Conservation (phyloP, 2,329 filamentous ascomycete species). For the Fusarium sp. region DNA sequence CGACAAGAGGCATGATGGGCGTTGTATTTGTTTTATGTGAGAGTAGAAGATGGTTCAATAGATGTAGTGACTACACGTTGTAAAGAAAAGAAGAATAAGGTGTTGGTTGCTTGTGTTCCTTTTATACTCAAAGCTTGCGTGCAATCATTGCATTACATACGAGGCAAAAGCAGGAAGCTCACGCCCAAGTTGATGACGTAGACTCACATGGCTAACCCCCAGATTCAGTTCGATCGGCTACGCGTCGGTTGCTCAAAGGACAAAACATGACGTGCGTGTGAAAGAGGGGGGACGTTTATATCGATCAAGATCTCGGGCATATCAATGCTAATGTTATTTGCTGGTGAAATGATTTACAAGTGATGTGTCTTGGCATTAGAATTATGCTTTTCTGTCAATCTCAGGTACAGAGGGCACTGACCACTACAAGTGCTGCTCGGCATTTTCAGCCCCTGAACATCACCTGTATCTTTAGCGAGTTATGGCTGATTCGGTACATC, state of each 20-base stretch:
- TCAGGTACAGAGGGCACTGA: slow-evolving; percentile 25
- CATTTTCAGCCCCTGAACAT: slow-evolving; percentile 17
- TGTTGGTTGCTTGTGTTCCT: background rate
- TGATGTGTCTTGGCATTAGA: slow-evolving; percentile 20
- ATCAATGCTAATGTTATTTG: background rate
- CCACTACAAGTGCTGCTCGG: slow-evolving; percentile 8
- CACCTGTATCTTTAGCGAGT: background rate
- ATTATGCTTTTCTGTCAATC: slow-evolving; percentile 28
- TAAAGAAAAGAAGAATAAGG: background rate
- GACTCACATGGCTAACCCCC: slow-evolving; percentile 41
- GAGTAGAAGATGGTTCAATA: background rate
- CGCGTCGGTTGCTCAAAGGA: slow-evolving; percentile 15
- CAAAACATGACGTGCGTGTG: slow-evolving; percentile 33
- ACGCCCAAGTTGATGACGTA: slow-evolving; percentile 42
- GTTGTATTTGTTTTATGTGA: background rate
- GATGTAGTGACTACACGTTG: background rate
- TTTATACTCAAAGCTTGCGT: slow-evolving; percentile 29
- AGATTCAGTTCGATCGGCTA: slow-evolving; percentile 36
- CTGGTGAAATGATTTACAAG: background rate
- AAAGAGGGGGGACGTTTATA: background rate
- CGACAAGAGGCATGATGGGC: slow-evolving; percentile 72
- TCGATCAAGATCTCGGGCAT: slow-evolving; percentile 25
- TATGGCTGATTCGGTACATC: background rate
- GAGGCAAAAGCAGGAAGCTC: slow-evolving; percentile 21
- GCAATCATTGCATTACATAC: slow-evolving; percentile 11